Percentiles rank a stretch among this genome's conserved stretches.
Conservation (phyloP, 164 flowering plant species). For the Cinnamomum chago region DNA sequence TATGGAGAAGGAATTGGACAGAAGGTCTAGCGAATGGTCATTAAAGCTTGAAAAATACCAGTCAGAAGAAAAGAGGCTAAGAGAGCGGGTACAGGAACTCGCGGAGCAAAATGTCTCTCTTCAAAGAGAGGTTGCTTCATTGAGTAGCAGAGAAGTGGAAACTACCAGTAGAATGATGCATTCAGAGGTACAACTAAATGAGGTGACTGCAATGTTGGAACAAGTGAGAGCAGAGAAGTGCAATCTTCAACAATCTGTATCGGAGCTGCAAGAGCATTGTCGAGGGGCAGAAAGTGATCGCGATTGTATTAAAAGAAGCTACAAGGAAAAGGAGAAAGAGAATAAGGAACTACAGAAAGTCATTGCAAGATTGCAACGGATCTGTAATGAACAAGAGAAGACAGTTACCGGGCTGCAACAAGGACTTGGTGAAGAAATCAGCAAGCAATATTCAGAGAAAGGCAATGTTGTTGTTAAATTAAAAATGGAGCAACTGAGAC, state of each 20-base stretch:
- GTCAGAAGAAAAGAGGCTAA: constrained; percentile 80
- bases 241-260: constrained; percentile 38
- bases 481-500: constrained; percentile 69
- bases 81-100: constrained; percentile 87
- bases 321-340: constrained; percentile 66
- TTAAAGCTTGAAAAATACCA: constrained; percentile 72
- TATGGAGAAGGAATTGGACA: constrained; percentile 81
- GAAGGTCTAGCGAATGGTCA: constrained; percentile 89
- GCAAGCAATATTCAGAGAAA: constrained; percentile 33
- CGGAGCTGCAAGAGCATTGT: constrained; percentile 43
- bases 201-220: constrained; percentile 38
- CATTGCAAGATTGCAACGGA: constrained; percentile 56
- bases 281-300: constrained; percentile 45
- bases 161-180: constrained; percentile 29
- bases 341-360: constrained; percentile 71
- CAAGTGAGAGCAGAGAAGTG: constrained; percentile 37
- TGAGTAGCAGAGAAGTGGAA: constrained; percentile 54
- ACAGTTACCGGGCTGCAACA: constrained; percentile 67
- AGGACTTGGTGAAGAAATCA: constrained; percentile 43
- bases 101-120: constrained; percentile 94
- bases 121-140: constrained; percentile 76
- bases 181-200: constrained; percentile 51
- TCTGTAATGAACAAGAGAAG: constrained; percentile 84
- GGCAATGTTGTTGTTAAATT: constrained; percentile 42
- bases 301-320: constrained; percentile 50